These are phyloP conservation scores for Wolfiporia cocos DNA, from an alignment of 1,284 basidiomycete genomes.

Conservation along the genomic window DNA sequence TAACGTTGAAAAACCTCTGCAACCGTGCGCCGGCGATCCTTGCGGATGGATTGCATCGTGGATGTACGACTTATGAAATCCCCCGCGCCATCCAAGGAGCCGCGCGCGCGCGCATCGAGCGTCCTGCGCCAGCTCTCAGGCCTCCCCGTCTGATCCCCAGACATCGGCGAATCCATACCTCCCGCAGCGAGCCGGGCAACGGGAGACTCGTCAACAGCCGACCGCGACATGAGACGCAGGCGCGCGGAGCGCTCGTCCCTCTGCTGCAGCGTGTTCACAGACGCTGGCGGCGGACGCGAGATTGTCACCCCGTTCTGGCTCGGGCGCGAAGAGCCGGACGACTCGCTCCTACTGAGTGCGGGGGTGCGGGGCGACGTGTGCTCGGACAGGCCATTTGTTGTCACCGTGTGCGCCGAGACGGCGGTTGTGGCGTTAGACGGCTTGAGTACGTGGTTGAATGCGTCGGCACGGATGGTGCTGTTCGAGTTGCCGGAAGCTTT, in stretches of 20 bases:
- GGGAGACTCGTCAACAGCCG: too few relatives aligned
- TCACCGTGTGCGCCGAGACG: constrained; percentile 60
- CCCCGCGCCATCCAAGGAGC: constrained; percentile 38
- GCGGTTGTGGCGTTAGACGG: constrained; percentile 62
- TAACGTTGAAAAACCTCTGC: constrained; percentile 39
- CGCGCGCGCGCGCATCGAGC: constrained; percentile 33
- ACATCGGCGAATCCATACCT: constrained; percentile 29
- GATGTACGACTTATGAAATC: constrained; percentile 30
- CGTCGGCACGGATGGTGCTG: constrained; percentile 44
- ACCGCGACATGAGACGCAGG: constrained; percentile 28
- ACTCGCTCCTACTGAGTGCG: constrained; percentile 40
- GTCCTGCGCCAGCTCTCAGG: constrained; percentile 36
- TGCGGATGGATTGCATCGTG: constrained; percentile 31
- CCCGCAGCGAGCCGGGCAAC: constrained; percentile 15
- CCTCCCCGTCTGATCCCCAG: constrained; percentile 51
- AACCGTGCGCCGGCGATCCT: constrained; percentile 41
- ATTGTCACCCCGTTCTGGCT: constrained; percentile 45
- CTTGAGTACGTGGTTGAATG: constrained; percentile 37
- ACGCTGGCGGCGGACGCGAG: constrained; percentile 50
- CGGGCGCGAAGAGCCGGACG: constrained; percentile 30
- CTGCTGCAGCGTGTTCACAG: constrained; percentile 49
- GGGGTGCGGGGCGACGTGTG: constrained; percentile 27
- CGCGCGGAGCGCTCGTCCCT: constrained; percentile 37
- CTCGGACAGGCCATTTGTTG: constrained; percentile 40
- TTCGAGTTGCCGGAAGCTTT: constrained; percentile 44